Conservation (phyloP, 139 green algal species). For the Trebouxia sp. region DNA sequence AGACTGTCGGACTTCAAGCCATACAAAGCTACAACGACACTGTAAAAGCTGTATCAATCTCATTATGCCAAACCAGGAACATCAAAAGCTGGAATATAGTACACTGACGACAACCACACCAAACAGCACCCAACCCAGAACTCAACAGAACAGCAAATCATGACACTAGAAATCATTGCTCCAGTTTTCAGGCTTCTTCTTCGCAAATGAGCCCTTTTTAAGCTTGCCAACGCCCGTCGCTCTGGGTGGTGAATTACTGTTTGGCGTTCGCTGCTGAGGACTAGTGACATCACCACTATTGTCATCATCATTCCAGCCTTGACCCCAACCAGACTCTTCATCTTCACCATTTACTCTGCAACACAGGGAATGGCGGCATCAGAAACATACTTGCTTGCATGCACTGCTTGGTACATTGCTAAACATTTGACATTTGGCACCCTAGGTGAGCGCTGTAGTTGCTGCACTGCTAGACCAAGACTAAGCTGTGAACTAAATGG, state of each 20-base stretch:
- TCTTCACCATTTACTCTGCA: not conserved
- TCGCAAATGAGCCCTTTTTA: constrained; percentile 20
- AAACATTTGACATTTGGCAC: no score
- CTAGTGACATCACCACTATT: not conserved
- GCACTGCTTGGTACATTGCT: no score
- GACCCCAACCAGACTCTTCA: constrained; percentile 10
- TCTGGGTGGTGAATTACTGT: not conserved
- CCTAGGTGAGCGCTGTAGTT: not conserved
- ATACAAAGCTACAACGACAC: no score
- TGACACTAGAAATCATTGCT: constrained; percentile 24
- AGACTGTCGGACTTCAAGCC: no score
- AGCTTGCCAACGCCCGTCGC: not conserved
- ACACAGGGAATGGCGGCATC: no score
- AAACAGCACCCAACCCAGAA: not conserved
- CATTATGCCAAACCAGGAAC: no score
- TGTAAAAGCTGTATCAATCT: no score
- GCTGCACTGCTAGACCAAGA: not conserved
- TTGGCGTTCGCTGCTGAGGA: not conserved
- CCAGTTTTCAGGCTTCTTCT: constrained; percentile 20
- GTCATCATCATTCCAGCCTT: constrained; percentile 12
- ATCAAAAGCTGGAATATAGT: no score
- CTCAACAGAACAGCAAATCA: not conserved
- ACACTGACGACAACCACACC: not conserved
- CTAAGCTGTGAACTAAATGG: no score
- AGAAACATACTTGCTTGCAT: no score